phyloP scores from a whole-genome alignment of 495 filamentous ascomycete genomes.

The Saxophila tyrrhenica region DNA sequence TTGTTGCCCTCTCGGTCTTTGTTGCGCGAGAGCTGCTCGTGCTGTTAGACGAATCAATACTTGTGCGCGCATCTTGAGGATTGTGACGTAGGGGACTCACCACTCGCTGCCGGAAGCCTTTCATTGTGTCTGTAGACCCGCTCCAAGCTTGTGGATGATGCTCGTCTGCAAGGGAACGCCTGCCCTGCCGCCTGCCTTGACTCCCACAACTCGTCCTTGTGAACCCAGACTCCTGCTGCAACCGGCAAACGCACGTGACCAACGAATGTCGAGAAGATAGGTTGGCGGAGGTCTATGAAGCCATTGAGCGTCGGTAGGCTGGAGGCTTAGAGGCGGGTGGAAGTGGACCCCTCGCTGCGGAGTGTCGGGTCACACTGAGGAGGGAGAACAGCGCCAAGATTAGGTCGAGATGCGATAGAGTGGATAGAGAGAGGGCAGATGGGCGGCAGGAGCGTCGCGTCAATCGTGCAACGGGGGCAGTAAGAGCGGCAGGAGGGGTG shows the following conservation, averaged over 20 bases:
- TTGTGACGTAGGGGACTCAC: constrained; percentile 47
- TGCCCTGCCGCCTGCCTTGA: constrained; percentile 1
- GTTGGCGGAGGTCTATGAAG: neutral
- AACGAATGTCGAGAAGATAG: neutral
- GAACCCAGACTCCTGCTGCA: neutral
- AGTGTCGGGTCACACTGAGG: neutral
- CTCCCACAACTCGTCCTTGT: neutral
- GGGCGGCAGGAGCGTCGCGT: neutral
- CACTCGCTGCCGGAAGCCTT: constrained; percentile 95
- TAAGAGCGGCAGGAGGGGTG: neutral
- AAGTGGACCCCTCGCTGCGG: neutral
- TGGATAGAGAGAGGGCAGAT: neutral
- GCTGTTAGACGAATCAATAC: constrained; percentile 35
- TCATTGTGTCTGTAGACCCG: constrained; percentile 46
- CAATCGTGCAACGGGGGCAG: neutral
- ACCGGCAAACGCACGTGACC: neutral
- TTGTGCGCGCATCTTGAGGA: constrained; percentile 10
- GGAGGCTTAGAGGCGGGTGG: neutral
- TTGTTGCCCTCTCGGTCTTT: constrained; percentile 69
- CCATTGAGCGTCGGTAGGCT: neutral
- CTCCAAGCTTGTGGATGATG: neutral
- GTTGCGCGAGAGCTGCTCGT: constrained; percentile 85
- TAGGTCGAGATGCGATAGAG: neutral
- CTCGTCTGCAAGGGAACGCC: constrained; percentile 15
- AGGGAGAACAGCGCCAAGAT: neutral